These are phyloP conservation scores for Colletotrichum sansevieriae DNA, from an alignment of 2,329 filamentous ascomycete species.

Conservation along the genomic window DNA sequence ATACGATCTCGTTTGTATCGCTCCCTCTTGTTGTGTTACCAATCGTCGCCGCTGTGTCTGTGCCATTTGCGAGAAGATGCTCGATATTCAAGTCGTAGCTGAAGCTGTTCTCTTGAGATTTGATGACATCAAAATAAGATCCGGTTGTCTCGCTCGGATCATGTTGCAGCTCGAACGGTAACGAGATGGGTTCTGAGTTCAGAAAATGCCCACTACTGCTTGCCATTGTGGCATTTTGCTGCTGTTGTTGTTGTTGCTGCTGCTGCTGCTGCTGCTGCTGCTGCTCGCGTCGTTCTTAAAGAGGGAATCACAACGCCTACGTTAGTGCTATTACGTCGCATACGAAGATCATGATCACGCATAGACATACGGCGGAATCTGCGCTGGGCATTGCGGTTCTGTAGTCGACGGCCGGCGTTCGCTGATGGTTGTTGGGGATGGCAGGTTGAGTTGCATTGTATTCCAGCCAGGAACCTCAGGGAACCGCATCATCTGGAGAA, in stretches of 20 bases:
- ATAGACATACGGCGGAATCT: conserved; percentile 7
- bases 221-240: background rate
- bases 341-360: background rate
- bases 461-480: background rate
- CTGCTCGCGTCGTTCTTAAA: conserved; percentile 10
- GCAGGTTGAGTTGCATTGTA: conserved; percentile 4
- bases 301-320: background rate
- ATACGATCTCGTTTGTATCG: background rate
- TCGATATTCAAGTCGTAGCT: conserved; percentile 17
- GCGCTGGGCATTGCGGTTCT: background rate
- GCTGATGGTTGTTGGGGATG: conserved; percentile 1
- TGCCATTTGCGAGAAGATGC: background rate
- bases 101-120: background rate
- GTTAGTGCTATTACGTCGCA: background rate
- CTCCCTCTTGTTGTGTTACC: background rate
- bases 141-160: background rate
- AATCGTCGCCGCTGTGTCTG: background rate
- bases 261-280: too few species aligned
- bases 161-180: background rate
- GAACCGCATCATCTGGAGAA: background rate
- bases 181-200: background rate
- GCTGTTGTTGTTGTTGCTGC: too few species aligned
- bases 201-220: background rate
- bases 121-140: background rate
- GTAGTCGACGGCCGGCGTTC: background rate